phyloP scores from a whole-genome alignment of 495 filamentous ascomycete genomes.

The Bacidia rubella region DNA sequence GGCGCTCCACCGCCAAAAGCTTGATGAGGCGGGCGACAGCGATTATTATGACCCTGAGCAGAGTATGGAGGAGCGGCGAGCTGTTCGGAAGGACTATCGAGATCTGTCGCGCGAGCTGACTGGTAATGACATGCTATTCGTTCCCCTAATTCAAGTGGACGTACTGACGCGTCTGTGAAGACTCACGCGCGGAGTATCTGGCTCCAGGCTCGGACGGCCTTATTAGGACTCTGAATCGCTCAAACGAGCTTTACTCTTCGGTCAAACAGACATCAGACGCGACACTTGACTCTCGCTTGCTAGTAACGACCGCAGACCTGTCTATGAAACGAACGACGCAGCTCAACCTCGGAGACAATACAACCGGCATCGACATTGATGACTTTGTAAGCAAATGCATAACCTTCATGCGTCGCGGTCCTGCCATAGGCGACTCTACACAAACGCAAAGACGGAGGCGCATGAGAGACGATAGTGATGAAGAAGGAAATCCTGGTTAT shows the following conservation, averaged over 20 bases:
- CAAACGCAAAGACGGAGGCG: conserved; percentile 11
- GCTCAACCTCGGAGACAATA: conserved; percentile 52
- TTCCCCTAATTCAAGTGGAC: neutral
- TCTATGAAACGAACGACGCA: conserved; percentile 59
- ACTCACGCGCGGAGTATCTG: conserved; percentile 55
- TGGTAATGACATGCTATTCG: conserved; percentile 28
- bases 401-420: conserved; percentile 63
- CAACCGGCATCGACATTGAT: conserved; percentile 72
- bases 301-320: conserved; percentile 66
- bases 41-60: conserved; percentile 82
- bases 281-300: conserved; percentile 70
- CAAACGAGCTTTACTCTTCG: conserved; percentile 47
- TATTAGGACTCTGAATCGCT: conserved; percentile 43
- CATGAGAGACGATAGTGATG: conserved; percentile 20
- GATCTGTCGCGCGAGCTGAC: conserved; percentile 52
- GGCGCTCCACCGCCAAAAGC: conserved; percentile 10
- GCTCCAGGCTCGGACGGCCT: conserved; percentile 48
- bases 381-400: conserved; percentile 90
- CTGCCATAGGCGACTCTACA: conserved; percentile 14
- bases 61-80: conserved; percentile 59
- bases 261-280: conserved; percentile 93
- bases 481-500: conserved; percentile 32
- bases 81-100: conserved; percentile 52
- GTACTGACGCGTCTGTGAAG: conserved; percentile 19
- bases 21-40: conserved; percentile 26